Base-by-base conservation (phyloP, 768 basidiomycete genomes). In the Boletus barrowsii region DNA sequence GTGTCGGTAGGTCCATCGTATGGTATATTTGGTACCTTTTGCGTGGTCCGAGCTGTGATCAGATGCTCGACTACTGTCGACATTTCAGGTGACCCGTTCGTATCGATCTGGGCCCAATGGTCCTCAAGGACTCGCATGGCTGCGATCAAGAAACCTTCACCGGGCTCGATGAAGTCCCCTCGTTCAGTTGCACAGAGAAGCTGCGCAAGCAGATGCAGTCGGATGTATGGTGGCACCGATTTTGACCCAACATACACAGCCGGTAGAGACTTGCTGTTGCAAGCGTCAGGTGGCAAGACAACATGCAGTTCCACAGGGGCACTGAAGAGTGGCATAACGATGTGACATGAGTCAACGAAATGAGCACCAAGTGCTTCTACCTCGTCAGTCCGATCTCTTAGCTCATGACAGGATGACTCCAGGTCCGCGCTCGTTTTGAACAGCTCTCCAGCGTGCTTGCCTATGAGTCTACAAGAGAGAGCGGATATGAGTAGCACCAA, bases 221-320 rank as follows among this genome's bases (percentile, higher is more conserved):
- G 84, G 51, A 95, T 75, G 68, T 96, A 96, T 2, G 91, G 80
- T 0, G 94, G 82, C 5, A 87, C 75, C 1, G 81, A 79, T 1
- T 73, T 64, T 1, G 90, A 92, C 1, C 86, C 79, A 49, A 96
- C 66, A 66, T 87, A 96, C 72, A 94, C 82, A 0, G 90, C 83
- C 0, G 86, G 81, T 58, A 78, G 54, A 61, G 78, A 62, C 70
- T 81, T 68, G 76, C 76, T 60, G 77, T 75, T 0, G 20, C 73
- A 65, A 5, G 72, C 56, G 32, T 51, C 55, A 40, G 58, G 39
- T 24, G 83, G 79, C 22, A 86, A 72, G 26, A 92, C 62, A 46
- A 95, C 71, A 58, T 92, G 85, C 1, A 95, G 74, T 39, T 79
- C 69, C 32, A 93, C 71, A 5, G 83, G 84, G 6, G 80, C 83